These are phyloP conservation scores for Umbelopsis sp. DNA, from an alignment of 371 early-diverging fungal genomes.

Conservation along the genomic window DNA sequence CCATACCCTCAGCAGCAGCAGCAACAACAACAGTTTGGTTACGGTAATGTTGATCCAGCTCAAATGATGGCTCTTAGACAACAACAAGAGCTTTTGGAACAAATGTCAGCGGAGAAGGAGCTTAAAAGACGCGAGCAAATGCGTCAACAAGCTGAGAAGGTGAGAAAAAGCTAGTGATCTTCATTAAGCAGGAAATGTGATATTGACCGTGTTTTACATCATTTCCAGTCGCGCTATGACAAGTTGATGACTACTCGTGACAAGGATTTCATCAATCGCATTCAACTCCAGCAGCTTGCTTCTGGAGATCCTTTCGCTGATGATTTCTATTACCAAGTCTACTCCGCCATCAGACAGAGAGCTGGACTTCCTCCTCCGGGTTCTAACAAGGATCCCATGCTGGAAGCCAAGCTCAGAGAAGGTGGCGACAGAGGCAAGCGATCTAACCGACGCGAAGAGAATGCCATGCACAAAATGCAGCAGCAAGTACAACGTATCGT, in stretches of 20 bases:
- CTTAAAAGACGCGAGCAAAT: constrained; percentile 44
- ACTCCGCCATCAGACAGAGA: constrained; percentile 74
- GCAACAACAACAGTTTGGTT: constrained; percentile 17
- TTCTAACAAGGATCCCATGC: constrained; percentile 10
- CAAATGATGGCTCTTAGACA: constrained; percentile 25
- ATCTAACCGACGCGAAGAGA: constrained; percentile 50
- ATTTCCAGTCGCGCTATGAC: constrained; percentile 69
- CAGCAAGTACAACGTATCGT: constrained; percentile 93
- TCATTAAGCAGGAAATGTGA: neutral
- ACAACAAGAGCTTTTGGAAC: constrained; percentile 31
- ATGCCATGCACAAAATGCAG: constrained; percentile 79
- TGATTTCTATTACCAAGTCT: constrained; percentile 94
- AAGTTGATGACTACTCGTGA: constrained; percentile 93
- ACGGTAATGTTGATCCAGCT: constrained; percentile 19
- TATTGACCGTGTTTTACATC: constrained; percentile 1
- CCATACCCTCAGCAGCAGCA: constrained; percentile 31
- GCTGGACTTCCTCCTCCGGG: constrained; percentile 43
- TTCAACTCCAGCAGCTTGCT: constrained; percentile 92
- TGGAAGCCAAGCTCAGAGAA: neutral
- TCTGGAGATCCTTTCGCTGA: constrained; percentile 89
- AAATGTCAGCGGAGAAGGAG: constrained; percentile 38
- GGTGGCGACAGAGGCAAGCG: constrained; percentile 27
- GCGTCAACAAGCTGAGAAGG: constrained; percentile 47
- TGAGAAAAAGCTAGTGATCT: constrained; percentile 21
- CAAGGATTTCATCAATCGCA: constrained; percentile 88